Percentiles rank a stretch among this genome's conserved stretches.
Evolutionary conservation across 176 grass and related monocot genomes (phyloP).

Genomic region (Aegilops longissima): DNA sequence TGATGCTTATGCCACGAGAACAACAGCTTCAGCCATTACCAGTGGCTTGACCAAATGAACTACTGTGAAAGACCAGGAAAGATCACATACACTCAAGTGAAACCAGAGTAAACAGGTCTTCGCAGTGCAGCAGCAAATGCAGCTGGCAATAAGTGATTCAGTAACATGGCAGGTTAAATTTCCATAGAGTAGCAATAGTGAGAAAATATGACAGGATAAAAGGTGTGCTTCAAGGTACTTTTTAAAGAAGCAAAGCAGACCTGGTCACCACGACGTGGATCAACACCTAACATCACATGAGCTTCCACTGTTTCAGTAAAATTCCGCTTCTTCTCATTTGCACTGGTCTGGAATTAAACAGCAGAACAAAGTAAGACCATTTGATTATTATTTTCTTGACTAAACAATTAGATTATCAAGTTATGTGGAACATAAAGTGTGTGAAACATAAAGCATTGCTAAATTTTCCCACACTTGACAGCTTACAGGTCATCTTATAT

Average conservation of each 20-base stretch:
- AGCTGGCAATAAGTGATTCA: background rate
- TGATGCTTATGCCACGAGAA: background rate
- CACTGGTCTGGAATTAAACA: slow-evolving; percentile 57
- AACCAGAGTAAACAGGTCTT: background rate
- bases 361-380: slow-evolving; percentile 22
- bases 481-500: background rate
- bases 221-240: background rate
- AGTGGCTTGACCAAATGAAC: background rate
- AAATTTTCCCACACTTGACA: background rate
- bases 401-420: background rate
- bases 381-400: background rate
- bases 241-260: slow-evolving; percentile 23
- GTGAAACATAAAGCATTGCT: background rate
- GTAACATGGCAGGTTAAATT: slow-evolving; percentile 3
- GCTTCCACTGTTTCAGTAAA: slow-evolving; percentile 92
- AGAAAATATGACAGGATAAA: background rate
- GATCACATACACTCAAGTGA: background rate
- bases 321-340: slow-evolving; percentile 64
- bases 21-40: background rate
- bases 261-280: slow-evolving; percentile 95
- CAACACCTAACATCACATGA: slow-evolving; percentile 94
- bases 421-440: background rate
- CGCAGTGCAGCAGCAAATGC: background rate
- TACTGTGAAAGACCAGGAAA: background rate
- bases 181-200: background rate